Evolutionary conservation across 2,329 filamentous ascomycete species (phyloP), one percentile per base, ranked within the genome.

Genomic region (Ophiosphaerella narmari): DNA sequence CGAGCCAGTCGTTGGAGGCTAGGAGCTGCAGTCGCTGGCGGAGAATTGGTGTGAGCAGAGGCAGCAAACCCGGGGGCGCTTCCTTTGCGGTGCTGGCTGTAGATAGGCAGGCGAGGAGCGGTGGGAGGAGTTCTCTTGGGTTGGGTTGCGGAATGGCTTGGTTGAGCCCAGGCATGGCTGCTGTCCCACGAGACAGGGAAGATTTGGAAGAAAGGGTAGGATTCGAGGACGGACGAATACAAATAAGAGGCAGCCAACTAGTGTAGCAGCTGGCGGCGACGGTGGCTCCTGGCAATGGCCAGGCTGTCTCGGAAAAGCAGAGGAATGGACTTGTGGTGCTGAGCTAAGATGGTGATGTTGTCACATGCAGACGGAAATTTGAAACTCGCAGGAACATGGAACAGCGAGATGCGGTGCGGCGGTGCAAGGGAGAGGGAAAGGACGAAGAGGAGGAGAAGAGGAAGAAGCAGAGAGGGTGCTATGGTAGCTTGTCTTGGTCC

Each of bases 1-100:
- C 80, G 13, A 93, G 81, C 89, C 90, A 93, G 44, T 87, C 84
- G 48, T 74, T 66, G n/a, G 80, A 75, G 1, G 86, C 82, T 50
- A 93, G 78, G 45, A 90, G 78, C 59, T 82, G 78, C 2, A 87
- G 75, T 43, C 84, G 76, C 69, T 87, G 85, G 51, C 84, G 82
- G 3, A 87, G 78, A 38, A 86, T 83, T 7, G 85, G 85, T 8
- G 84, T 83, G 14, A 87, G 77, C 2, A 86, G 77, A 31, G 82
- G 81, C 2, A 86, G 76, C 9, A 87, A 74, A 24, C 80, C 82
- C 42, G 84, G 83, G 4, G 85, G 84, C 31, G 84, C 82, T 52
- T 77, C 77, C 46, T 79, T 78, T 32, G 85, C 83, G 43, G 80
- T 78, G 64, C 81, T 85, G 13, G 84, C 82, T 16, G 82, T 82